Evolutionary conservation across 805 yeast species (phyloP), one percentile per base, ranked within the genome.

Genomic region (Myxozyma mucilagina): DNA sequence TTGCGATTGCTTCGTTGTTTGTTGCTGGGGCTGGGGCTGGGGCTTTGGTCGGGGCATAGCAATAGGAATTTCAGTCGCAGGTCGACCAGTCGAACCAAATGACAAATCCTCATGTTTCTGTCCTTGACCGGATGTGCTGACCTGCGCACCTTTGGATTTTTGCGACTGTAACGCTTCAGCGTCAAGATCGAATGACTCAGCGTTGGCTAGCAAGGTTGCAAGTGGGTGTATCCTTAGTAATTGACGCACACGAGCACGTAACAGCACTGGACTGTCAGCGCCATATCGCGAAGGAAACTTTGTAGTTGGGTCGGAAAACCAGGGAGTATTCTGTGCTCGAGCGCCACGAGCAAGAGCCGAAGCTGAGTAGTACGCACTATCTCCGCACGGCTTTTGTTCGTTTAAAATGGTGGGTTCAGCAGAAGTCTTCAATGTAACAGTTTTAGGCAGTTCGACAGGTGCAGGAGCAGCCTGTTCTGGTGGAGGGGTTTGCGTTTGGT

Each of bases 211-310:
- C 11, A 53, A 43, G 8, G 47, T n/a, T 20, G 53, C 54, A 13
- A 41, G 4, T 9, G 39, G n/a, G 24, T 20, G 29, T 14, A 47
- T 11, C 18, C 9, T n/a, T 10, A 47, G 35, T 4, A 59, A 48
- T 39, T 59, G 62, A 29, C 49, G 53, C 14, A 59, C 38, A 13
- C 62, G 62, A 3, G 62, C 51, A 11, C 55, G 58, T 9, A 54
- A 44, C 5, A 47, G 54, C 11, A 18, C n/a, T 20, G 16, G n/a
- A 18, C 48, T 41, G 35, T 41, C 29, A 5, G 36, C 18, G 16
- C 63, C 59, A 29, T 53, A 53, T 8, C 59, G 47, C 11, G 54
- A 42, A 3, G 63, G 63, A 20, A 56, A 60, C 1, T 60, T 48
- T 10, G 44, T 24, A 34, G 38, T 24, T 7, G 63, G 63, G 24